phyloP scores from a whole-genome alignment of 129 eudicot genomes.

The Ambrosia trifida region DNA sequence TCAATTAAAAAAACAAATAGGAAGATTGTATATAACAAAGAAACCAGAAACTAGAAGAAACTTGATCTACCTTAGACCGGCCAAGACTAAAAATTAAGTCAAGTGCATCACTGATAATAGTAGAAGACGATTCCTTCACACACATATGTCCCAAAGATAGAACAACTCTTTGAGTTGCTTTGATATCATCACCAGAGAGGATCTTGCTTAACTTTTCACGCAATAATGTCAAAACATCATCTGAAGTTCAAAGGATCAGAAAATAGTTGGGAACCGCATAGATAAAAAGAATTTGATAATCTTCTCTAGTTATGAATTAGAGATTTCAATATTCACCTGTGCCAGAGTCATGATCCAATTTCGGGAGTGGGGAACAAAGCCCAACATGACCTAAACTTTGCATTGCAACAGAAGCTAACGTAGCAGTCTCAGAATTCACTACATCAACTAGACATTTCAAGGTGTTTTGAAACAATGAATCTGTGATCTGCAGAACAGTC shows the following conservation, averaged over 20 bases:
- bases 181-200: conserved; percentile 74
- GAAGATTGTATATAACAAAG: conserved; percentile 1
- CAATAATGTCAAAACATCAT: conserved; percentile 58
- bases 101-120: conserved; percentile 61
- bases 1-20: conserved; percentile 5
- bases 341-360: conserved; percentile 50
- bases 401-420: conserved; percentile 88
- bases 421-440: conserved; percentile 58
- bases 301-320: neutral
- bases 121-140: conserved; percentile 63
- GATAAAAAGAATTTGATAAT: conserved; percentile 4
- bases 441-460: conserved; percentile 68
- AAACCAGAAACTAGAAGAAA: conserved; percentile 1
- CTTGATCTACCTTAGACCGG: conserved; percentile 72
- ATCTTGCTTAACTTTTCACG: conserved; percentile 77
- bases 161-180: conserved; percentile 71
- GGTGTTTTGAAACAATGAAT: conserved; percentile 55
- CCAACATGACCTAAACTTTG: conserved; percentile 96
- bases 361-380: conserved; percentile 59
- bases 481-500: conserved; percentile 50
- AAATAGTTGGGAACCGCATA: conserved; percentile 15
- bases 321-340: conserved; percentile 45
- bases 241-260: conserved; percentile 43
- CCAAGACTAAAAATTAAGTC: conserved; percentile 80
- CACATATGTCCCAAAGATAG: conserved; percentile 89